A percentile compares a stretch with the other conserved stretches of the same genome.
Conservation (phyloP, 441 rosid species). For the Sinapis alba region DNA sequence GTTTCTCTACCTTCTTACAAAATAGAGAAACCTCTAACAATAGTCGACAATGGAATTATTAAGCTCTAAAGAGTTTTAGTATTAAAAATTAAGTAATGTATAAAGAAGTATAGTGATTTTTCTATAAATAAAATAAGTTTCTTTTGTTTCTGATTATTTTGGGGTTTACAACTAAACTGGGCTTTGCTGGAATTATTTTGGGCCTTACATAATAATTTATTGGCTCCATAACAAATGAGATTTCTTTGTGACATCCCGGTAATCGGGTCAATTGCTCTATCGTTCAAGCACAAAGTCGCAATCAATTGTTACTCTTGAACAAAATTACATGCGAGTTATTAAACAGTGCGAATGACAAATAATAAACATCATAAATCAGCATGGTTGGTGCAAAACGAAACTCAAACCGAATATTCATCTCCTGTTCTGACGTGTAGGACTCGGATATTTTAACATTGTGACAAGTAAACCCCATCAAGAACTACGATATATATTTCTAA, state of each 20-base stretch:
- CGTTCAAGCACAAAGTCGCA: not conserved
- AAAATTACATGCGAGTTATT: not conserved
- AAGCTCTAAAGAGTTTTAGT: too few species aligned
- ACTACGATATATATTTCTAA: not conserved
- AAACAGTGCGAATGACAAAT: not conserved
- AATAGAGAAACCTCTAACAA: slow-evolving; percentile 13
- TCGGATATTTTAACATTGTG: not conserved
- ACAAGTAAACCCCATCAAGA: not conserved
- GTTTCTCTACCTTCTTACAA: slow-evolving; percentile 27
- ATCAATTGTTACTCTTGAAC: not conserved
- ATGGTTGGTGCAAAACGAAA: not conserved
- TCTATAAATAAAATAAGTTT: too few species aligned
- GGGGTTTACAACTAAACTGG: not conserved
- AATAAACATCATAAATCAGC: not conserved
- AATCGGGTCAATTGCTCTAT: not conserved
- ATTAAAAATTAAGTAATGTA: too few species aligned
- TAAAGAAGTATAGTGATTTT: too few species aligned
- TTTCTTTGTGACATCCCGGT: not conserved
- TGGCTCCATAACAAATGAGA: not conserved
- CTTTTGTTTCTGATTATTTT: not conserved
- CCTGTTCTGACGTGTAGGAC: not conserved
- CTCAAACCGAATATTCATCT: not conserved
- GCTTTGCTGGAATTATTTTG: not conserved
- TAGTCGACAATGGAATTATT: not conserved
- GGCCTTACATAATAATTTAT: not conserved